Percentiles rank a stretch among this genome's conserved stretches.
Evolutionary conservation across 306 rosid genomes (phyloP).

Genomic region (Quillaja saponaria): DNA sequence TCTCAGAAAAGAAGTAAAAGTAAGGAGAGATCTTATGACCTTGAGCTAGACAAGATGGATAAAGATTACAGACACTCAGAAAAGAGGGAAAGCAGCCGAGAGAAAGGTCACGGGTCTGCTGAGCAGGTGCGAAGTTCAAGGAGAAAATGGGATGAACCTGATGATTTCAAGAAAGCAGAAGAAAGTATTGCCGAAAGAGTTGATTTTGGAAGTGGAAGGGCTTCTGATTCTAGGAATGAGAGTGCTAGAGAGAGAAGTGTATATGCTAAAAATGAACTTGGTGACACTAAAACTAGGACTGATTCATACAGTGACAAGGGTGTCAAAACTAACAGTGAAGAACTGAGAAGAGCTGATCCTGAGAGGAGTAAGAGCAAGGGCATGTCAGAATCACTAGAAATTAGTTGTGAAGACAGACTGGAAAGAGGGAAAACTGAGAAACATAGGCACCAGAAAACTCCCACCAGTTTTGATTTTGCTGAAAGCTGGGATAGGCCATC

Average conservation of each 20-base stretch:
- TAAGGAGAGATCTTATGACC: constrained; percentile 50
- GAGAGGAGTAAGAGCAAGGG: constrained; percentile 77
- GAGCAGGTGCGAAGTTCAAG: constrained; percentile 70
- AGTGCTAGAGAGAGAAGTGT: constrained; percentile 64
- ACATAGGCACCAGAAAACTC: constrained; percentile 60
- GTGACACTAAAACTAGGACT: constrained; percentile 52
- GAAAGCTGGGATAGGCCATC: constrained; percentile 61
- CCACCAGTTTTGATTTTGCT: constrained; percentile 51
- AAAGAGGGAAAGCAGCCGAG: constrained; percentile 63
- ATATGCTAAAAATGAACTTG: constrained; percentile 63
- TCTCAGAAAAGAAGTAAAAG: constrained; percentile 54
- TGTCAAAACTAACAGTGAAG: constrained; percentile 55
- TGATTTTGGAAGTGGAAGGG: constrained; percentile 52
- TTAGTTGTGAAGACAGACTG: constrained; percentile 53
- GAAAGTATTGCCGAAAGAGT: constrained; percentile 59
- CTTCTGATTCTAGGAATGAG: constrained; percentile 58
- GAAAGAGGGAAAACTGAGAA: constrained; percentile 66
- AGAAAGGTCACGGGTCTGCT: constrained; percentile 71
- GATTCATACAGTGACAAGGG: constrained; percentile 59
- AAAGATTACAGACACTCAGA: constrained; percentile 63
- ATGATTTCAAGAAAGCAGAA: constrained; percentile 46
- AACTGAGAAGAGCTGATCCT: constrained; percentile 67
- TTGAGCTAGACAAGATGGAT: constrained; percentile 50
- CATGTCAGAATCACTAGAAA: constrained; percentile 54
- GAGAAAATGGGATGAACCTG: constrained; percentile 94